A percentile compares a stretch with the other conserved stretches of the same genome.
phyloP scores from a whole-genome alignment of 164 flowering plant species.

The Magnolia sinica region DNA sequence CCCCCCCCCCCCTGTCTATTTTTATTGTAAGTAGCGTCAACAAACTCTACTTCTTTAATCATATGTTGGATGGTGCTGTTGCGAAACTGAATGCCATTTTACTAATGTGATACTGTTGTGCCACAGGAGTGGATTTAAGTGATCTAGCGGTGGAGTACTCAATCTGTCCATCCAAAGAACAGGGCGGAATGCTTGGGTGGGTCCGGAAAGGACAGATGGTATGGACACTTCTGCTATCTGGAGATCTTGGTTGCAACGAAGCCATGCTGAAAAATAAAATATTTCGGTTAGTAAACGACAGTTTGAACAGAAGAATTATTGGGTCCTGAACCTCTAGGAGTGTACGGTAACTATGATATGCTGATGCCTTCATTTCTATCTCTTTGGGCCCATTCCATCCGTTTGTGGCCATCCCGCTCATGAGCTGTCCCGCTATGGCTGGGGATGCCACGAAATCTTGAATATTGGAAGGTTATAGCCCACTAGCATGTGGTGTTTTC shows the following conservation, averaged over 20 bases:
- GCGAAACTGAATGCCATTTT: not conserved
- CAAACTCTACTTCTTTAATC: not conserved
- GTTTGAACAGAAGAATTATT: no score
- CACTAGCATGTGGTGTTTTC: no score
- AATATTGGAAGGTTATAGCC: no score
- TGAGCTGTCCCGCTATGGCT: no score
- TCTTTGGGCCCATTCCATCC: no score
- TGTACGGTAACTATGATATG: no score
- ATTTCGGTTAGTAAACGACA: no score
- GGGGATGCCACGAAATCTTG: no score
- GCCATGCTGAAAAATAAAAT: not conserved
- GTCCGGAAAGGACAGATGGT: slow-evolving; percentile 93
- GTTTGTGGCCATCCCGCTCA: no score
- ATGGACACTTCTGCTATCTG: slow-evolving; percentile 16
- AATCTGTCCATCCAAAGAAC: slow-evolving; percentile 77
- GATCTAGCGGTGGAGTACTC: slow-evolving; percentile 86
- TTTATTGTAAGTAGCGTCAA: not conserved
- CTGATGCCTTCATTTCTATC: no score
- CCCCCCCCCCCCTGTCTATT: not conserved
- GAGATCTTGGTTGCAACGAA: not conserved
- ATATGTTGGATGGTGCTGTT: slow-evolving; percentile 5
- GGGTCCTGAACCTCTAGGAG: no score
- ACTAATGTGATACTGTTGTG: slow-evolving; percentile 1
- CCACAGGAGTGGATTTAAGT: slow-evolving; percentile 75
- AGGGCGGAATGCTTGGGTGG: slow-evolving; percentile 97